Conservation (phyloP, 2,329 filamentous ascomycete genomes). For the Beauveria varroae region DNA sequence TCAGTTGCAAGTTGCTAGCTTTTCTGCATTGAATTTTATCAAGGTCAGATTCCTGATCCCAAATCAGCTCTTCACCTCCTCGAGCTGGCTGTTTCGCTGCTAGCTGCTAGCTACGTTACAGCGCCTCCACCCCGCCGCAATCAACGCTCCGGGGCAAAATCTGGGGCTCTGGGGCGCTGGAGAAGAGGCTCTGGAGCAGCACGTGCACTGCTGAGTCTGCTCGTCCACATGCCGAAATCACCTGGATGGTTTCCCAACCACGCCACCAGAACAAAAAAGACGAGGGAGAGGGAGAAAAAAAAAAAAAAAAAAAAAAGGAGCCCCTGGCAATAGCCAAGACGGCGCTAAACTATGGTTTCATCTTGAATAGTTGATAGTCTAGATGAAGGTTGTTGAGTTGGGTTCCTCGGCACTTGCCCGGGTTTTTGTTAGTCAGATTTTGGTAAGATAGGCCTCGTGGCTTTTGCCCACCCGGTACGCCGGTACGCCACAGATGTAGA, state of each 20-base stretch:
- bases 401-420: not conserved
- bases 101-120: not conserved
- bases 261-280: too few species aligned
- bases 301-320: not conserved
- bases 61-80: too few species aligned
- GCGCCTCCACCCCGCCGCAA: not conserved
- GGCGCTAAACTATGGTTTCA: not conserved
- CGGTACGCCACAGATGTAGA: not conserved
- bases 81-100: too few species aligned
- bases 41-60: too few species aligned
- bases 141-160: not conserved
- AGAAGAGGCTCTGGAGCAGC: not conserved
- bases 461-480: not conserved
- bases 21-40: too few species aligned
- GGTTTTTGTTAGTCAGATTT: not conserved
- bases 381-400: not conserved
- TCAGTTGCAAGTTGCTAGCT: too few species aligned
- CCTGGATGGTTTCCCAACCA: not conserved
- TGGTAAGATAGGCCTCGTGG: too few species aligned
- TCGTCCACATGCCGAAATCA: not conserved
- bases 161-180: not conserved
- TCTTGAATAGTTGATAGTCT: not conserved
- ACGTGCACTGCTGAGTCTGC: not conserved
- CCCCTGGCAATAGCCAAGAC: not conserved
- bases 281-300: too few species aligned